phyloP scores from a whole-genome alignment of 2,329 filamentous ascomycete species.

The Pseudofabraea citricarpa region DNA sequence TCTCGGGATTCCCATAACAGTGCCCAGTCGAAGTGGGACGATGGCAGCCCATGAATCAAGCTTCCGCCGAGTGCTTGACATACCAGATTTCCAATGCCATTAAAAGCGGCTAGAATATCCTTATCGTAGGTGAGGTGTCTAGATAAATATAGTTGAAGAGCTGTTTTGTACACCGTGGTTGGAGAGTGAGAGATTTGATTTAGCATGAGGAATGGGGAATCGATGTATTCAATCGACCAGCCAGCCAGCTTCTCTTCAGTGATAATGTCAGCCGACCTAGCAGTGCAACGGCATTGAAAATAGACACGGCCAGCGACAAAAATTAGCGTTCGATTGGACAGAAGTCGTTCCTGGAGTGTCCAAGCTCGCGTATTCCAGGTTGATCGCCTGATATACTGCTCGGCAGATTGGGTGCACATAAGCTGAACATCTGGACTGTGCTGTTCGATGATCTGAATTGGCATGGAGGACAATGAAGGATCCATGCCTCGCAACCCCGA shows the following conservation, averaged over 20 bases:
- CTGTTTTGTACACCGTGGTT: constrained; percentile 27
- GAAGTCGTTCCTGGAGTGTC: constrained; percentile 35
- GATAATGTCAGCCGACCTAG: constrained; percentile 26
- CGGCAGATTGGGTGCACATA: constrained; percentile 13
- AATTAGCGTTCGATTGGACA: constrained; percentile 30
- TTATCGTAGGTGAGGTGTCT: constrained; percentile 20
- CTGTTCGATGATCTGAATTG: constrained; percentile 5
- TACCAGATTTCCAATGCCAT: constrained; percentile 26
- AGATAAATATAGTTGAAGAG: constrained; percentile 25
- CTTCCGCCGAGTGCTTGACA: constrained; percentile 18
- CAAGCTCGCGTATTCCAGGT: constrained; percentile 32
- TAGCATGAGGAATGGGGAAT: constrained; percentile 25
- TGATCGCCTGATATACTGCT: constrained; percentile 16
- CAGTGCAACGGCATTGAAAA: constrained; percentile 24
- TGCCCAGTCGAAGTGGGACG: constrained; percentile 30
- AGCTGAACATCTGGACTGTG: constrained; percentile 17
- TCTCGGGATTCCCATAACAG: constrained; percentile 27
- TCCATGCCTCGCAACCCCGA: constrained; percentile 7
- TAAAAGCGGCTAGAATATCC: constrained; percentile 31
- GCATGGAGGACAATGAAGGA: constrained; percentile 10
- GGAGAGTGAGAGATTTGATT: constrained; percentile 20
- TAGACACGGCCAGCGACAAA: constrained; percentile 29
- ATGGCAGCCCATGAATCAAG: constrained; percentile 27
- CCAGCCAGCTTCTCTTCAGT: constrained; percentile 18
- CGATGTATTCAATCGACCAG: constrained; percentile 27